A percentile compares a stretch with the other conserved stretches of the same genome.
Conservation (phyloP, 2,329 filamentous ascomycete genomes). For the Tolypocladium album region DNA sequence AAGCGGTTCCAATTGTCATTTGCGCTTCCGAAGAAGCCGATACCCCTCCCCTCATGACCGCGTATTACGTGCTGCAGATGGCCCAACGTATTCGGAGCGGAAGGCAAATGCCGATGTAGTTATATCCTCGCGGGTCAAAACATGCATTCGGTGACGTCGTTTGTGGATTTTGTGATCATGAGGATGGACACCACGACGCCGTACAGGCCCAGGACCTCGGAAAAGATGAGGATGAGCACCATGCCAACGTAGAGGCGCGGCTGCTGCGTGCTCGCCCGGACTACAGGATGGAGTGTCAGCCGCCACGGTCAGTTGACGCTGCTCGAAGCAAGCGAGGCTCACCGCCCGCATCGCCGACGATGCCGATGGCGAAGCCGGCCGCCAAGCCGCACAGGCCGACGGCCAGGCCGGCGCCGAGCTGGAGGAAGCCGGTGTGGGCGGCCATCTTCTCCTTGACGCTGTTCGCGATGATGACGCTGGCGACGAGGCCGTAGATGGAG, state of each 20-base stretch:
- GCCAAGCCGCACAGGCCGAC: constrained; percentile 34
- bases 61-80: neutral
- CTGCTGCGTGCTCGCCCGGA: constrained; percentile 35
- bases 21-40: neutral
- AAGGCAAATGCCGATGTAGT: neutral
- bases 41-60: neutral
- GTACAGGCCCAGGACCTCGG: constrained; percentile 33
- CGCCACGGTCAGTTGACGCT: neutral
- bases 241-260: constrained; percentile 34
- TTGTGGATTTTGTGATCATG: constrained; percentile 32
- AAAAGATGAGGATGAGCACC: constrained; percentile 37
- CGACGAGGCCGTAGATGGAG: constrained; percentile 35
- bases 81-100: neutral
- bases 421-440: constrained; percentile 30
- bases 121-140: constrained; percentile 12
- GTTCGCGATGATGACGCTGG: constrained; percentile 32
- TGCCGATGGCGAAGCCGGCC: constrained; percentile 35
- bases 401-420: constrained; percentile 31
- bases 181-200: constrained; percentile 37
- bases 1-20: neutral
- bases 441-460: constrained; percentile 29
- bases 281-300: constrained; percentile 9
- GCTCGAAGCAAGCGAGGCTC: constrained; percentile 3
- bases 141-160: constrained; percentile 25
- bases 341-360: constrained; percentile 35